Conservation (phyloP, 2,329 filamentous ascomycete genomes). For the Ceratocystis destructans region DNA sequence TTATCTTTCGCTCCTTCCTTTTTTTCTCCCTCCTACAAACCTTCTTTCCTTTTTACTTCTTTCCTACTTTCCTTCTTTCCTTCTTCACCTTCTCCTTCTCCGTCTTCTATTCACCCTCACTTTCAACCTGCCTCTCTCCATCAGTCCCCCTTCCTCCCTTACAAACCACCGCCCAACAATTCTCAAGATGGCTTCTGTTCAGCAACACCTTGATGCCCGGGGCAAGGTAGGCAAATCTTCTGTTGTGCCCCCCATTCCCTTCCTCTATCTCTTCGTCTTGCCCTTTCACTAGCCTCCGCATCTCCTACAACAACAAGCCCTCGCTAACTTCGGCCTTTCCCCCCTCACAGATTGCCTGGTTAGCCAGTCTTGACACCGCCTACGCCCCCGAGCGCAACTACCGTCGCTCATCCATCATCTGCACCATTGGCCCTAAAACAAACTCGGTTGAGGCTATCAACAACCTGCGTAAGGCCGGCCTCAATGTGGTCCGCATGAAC, state of each 20-base stretch:
- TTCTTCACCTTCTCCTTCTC: conserved; percentile 19
- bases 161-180: background rate
- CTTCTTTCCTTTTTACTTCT: background rate
- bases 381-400: conserved; percentile 78
- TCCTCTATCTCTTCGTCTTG: background rate
- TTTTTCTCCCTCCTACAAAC: conserved; percentile 15
- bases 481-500: conserved; percentile 99
- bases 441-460: conserved; percentile 98
- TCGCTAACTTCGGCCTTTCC: background rate
- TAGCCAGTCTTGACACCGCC: conserved; percentile 69
- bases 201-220: conserved; percentile 74
- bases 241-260: conserved; percentile 9
- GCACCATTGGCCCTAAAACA: conserved; percentile 98
- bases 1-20: conserved; percentile 14
- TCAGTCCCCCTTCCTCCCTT: conserved; percentile 5
- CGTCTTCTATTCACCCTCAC: background rate
- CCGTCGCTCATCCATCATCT: conserved; percentile 94
- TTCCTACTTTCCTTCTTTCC: background rate
- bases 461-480: conserved; percentile 71
- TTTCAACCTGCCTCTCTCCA: conserved; percentile 4
- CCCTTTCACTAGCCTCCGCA: background rate
- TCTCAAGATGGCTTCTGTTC: conserved; percentile 46
- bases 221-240: conserved; percentile 31
- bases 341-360: conserved; percentile 41
- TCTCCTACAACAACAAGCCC: background rate